Evolutionary conservation across 2,329 filamentous ascomycete species (phyloP).

Genomic region (Proliferodiscus dingleyae): DNA sequence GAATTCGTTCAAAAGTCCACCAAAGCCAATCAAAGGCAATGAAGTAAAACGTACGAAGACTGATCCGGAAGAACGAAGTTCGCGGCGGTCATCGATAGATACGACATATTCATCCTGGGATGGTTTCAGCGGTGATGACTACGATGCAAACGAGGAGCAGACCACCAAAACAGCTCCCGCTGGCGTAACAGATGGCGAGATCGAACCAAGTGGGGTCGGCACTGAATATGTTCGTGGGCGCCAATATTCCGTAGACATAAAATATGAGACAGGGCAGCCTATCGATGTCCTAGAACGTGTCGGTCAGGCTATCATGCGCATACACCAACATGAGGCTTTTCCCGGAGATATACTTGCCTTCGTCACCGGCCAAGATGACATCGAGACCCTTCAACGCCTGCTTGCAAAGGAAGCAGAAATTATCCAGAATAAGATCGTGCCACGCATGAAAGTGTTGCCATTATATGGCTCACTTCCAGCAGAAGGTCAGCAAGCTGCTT

Average conservation of each 20-base stretch:
- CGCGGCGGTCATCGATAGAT: constrained; percentile 14
- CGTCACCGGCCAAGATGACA: constrained; percentile 86
- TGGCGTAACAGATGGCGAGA: constrained; percentile 8
- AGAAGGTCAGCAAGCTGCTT: constrained; percentile 79
- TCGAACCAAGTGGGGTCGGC: constrained; percentile 24
- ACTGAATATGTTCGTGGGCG: constrained; percentile 69
- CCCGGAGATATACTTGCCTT: constrained; percentile 93
- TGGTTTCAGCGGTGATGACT: constrained; percentile 19
- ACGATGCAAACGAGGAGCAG: neutral
- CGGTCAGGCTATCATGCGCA: constrained; percentile 75
- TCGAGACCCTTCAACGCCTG: constrained; percentile 73
- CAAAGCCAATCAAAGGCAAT: neutral
- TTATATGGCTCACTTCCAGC: constrained; percentile 89
- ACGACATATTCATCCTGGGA: constrained; percentile 21
- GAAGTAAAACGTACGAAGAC: neutral
- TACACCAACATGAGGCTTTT: constrained; percentile 83
- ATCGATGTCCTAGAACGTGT: constrained; percentile 53
- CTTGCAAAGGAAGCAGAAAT: constrained; percentile 66
- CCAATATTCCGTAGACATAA: constrained; percentile 72
- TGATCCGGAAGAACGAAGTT: constrained; percentile 2
- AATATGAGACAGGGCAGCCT: neutral
- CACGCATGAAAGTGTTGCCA: constrained; percentile 68
- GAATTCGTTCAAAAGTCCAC: neutral
- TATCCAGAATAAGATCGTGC: constrained; percentile 51
- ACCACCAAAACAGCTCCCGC: neutral